Evolutionary conservation across 106 monocot species (phyloP), one percentile per base, ranked within the genome.

Genomic region (Dendrobium officinale): DNA sequence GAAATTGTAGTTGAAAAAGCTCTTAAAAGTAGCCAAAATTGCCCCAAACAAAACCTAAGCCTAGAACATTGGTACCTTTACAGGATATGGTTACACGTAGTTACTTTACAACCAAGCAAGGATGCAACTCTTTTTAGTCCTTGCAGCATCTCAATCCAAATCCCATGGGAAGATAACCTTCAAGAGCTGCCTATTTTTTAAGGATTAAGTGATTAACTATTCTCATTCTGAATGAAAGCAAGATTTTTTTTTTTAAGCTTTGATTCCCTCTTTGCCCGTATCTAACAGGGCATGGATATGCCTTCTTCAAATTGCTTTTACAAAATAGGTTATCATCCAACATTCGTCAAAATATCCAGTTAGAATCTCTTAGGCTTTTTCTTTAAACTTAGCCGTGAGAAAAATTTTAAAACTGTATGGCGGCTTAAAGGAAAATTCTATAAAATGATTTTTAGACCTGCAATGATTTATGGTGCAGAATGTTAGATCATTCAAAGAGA

Each of bases 121-220:
- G 37, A 70, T 70, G 70, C 11, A 70, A 13, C 37, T 70, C 31
- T 16, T 70, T 70, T 33, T 37, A 37, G 37, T 29, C 70, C 33
- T 15, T 70, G 33, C 70, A 29, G 29, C 70, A 70, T 70, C 64
- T 66, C 11, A 70, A 40, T 70, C 70, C 70, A 70, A 22, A 61
- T 4, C n/a, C 22, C 22, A 19, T 61, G 24, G 10, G 61, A 61
- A 61, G 20, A 70, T 16, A 37, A 15, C 37, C 70, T 31, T 15
- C 37, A 70, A 31, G 70, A 37, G 70, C 31, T 70, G 37, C 11
- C 9, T 40, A 31, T 70, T 70, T 70, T 70, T 70, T 13, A 70
- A 70, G 37, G 37, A 70, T 70, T 37, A 70, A 70, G 3, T 70
- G 37, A 70, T 70, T 37, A 70, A 70, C 37, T 70, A 37, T 70